phyloP scores from a whole-genome alignment of 2,329 filamentous ascomycete genomes.

The Intubia oerlemansii region DNA sequence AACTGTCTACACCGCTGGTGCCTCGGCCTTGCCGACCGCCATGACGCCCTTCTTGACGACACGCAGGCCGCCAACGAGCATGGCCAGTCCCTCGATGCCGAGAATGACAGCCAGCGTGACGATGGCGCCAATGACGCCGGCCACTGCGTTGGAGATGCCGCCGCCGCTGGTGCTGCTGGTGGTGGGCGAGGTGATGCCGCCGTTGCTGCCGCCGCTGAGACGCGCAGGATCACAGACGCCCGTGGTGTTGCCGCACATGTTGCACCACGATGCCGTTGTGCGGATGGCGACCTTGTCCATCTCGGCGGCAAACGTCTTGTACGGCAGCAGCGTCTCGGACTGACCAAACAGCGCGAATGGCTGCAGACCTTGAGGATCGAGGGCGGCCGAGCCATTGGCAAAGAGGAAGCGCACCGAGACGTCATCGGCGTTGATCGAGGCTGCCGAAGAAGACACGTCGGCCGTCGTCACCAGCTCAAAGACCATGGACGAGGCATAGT shows the following conservation, averaged over 20 bases:
- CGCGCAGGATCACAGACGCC: constrained; percentile 34
- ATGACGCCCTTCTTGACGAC: constrained; percentile 21
- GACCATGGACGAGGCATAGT: constrained; percentile 63
- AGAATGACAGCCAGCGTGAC: constrained; percentile 31
- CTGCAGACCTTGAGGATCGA: constrained; percentile 24
- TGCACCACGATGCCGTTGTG: constrained; percentile 50
- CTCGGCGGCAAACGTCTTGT: constrained; percentile 41
- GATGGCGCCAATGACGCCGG: constrained; percentile 62
- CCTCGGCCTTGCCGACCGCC: constrained; percentile 5
- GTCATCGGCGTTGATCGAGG: constrained; percentile 14
- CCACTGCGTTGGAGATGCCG: constrained; percentile 47
- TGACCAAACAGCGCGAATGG: constrained; percentile 40
- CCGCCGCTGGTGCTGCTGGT: constrained; percentile 10
- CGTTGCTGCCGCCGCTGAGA: constrained; percentile 10
- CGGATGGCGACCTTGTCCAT: constrained; percentile 47
- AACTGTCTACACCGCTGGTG: not conserved
- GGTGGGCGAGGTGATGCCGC: constrained; percentile 8
- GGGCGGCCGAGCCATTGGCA: constrained; percentile 32
- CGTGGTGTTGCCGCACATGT: constrained; percentile 49
- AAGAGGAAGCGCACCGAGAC: constrained; percentile 40
- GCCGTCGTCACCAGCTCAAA: constrained; percentile 49
- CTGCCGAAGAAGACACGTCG: constrained; percentile 21
- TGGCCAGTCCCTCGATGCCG: constrained; percentile 20
- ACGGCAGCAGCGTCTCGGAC: constrained; percentile 32
- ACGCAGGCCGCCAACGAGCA: constrained; percentile 21